Evolutionary conservation across 192 early-diverging fungal genomes (phyloP), one percentile per base, ranked within the genome.

Genomic region (Haplosporangium gracile): DNA sequence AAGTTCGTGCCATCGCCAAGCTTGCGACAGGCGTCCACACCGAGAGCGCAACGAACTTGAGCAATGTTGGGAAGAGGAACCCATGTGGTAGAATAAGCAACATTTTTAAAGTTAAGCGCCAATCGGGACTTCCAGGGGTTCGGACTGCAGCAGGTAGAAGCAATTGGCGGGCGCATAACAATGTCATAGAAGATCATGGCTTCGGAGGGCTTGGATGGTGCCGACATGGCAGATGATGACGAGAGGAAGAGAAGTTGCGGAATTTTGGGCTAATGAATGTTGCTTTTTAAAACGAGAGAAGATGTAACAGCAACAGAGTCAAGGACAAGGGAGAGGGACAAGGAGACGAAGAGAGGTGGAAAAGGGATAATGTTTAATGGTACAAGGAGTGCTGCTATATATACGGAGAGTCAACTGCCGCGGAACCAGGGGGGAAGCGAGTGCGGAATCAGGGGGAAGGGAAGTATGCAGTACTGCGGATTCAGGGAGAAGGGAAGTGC

Each of bases 71-170:
- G 82, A 68, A 74, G 71, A 49, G 53, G 76, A 51, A 83, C 82
- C 82, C 75, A 78, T 74, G 76, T 74, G 82, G 82, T 83, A 49
- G 82, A 83, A 78, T 83, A 83, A 13, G 39, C 60, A 29, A 83
- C 32, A 69, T 83, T 78, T 69, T 83, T 83, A 53, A 83, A 83
- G 82, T 83, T 83, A 22, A 83, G 82, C n/a, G 82, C 82, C 70
- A 74, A 74, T 72, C 82, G 82, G 70, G 82, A 77, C 47, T 83
- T 83, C 82, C 82, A 83, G 47, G 82, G 82, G 72, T 83, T 83
- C 57, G 72, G 32, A 29, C 39, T 2, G 49, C 82, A 82, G 80
- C 72, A 74, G 18, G 40, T 81, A 42, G 63, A 65, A 47, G 78
- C 40, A 45, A 79, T 69, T 55, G 82, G 82, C 7, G 38, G 82